Evolutionary conservation across 179 eudicot species (phyloP), one percentile per base, ranked within the genome.

Genomic region (Heliamphora pulchella): DNA sequence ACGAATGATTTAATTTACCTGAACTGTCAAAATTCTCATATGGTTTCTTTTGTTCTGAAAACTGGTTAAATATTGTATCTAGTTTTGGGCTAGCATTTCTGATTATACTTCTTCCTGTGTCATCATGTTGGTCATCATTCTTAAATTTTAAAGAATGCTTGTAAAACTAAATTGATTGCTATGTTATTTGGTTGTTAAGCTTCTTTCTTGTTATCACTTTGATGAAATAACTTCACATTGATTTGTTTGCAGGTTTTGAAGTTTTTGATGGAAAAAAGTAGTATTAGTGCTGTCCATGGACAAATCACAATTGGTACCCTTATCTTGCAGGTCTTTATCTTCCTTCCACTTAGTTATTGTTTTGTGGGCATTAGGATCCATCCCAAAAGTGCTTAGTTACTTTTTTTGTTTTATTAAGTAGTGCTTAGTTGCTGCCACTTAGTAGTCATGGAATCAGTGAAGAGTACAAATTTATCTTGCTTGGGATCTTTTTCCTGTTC

Each of bases 261-360:
- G 82, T 93, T 90, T 88, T 84, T 94, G 90, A 94, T 93, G 98
- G 98, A 94, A 86, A 94, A 80, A 71, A 94, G 84, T 77, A 90
- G 89, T 78, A 84, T 90, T 53, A 89, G 79, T 84, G 82, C 98
- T 22, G 91, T 94, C 80, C 94, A 94, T 82, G 96, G 98, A 47
- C 98, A 94, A 83, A 93, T 94, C 77, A 94, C 98, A 74, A 84
- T 94, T 79, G 97, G 97, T 66, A 94, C 94, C 67, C 95, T 94
- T 22, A 93, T 94, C 79, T 83, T 91, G 83, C 98, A 93, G 97
- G 98, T 92, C 75, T 44, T 63, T 75, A 59, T 75, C 54, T 8
- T 75, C 68, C 54, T 17, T 50, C 41, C 67, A 48, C 5, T 48
- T 47, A 17, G 67, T 20, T 76, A 63, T 46, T 63, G 46, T 62